Evolutionary conservation across 192 early-diverging fungal genomes (phyloP).

Genomic region (Gigaspora rosea): DNA sequence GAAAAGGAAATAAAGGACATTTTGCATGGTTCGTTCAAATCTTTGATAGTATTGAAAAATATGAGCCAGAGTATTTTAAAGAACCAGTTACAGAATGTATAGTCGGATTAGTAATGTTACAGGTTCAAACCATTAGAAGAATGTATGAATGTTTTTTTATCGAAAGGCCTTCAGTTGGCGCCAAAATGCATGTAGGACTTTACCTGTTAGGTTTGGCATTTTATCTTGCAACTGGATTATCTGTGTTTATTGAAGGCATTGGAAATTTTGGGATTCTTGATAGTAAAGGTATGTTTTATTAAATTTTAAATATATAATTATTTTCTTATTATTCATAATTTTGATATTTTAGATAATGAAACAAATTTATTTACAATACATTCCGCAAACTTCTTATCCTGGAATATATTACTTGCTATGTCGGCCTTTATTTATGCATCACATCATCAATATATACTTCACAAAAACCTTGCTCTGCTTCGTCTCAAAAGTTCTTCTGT

Average conservation of each 20-base stretch:
- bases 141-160: slow-evolving; percentile 52
- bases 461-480: slow-evolving; percentile 64
- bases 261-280: slow-evolving; percentile 37
- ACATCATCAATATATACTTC: slow-evolving; percentile 65
- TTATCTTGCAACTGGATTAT: slow-evolving; percentile 57
- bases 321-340: background rate
- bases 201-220: slow-evolving; percentile 65
- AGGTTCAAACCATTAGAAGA: slow-evolving; percentile 44
- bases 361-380: slow-evolving; percentile 30
- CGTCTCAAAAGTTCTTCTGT: slow-evolving; percentile 31
- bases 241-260: slow-evolving; percentile 52
- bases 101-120: slow-evolving; percentile 41
- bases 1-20: slow-evolving; percentile 10
- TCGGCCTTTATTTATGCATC: slow-evolving; percentile 57
- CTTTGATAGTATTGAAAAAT: background rate
- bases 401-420: slow-evolving; percentile 36
- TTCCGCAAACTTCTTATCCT: slow-evolving; percentile 30
- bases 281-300: background rate
- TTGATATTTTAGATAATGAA: background rate
- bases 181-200: slow-evolving; percentile 64
- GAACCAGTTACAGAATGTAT: slow-evolving; percentile 3
- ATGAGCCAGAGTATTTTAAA: slow-evolving; percentile 2
- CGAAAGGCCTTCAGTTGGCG: slow-evolving; percentile 44
- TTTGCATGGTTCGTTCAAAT: background rate
- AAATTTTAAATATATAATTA: background rate